Evolutionary conservation across 208 protist genomes (phyloP), one percentile per base, ranked within the genome.

Genomic region (Acanthamoeba healyi): DNA sequence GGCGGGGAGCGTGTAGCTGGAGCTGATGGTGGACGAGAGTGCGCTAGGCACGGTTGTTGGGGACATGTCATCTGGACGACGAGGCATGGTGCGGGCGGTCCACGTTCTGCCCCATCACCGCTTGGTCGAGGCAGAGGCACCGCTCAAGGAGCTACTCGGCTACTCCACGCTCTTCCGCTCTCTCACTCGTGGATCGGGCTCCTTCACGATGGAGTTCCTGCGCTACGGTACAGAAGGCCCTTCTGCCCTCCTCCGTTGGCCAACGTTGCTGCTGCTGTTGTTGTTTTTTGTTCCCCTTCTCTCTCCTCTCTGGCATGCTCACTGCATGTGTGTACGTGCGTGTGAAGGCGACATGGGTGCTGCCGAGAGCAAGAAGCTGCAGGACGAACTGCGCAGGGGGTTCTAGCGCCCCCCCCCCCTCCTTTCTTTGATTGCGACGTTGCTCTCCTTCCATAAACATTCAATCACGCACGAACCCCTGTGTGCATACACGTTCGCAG

Each of bases 81-180:
- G 87, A 74, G 87, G 87, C 19, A 22, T 77, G 32, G 87, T 92
- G 58, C 19, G 40, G 24, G 29, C 29, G 38, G 61, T 92, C 12
- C 38, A 92, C 54, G n/a, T 77, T 2, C 14, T 42, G 19, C n/a
- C 56, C 14, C 24, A 65, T 9, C 87, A 92, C 24, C 36, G 44
- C 5, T 6, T 74, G 7, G 38, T 92, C 36, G 26, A 40, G 14
- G 87, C 87, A 5, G 40, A 77, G 54, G 49, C 36, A 10, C 87
- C 87, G 14, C 38, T 92, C 32, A 92, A 92, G 87, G 87, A 92
- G 61, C 14, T 92, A 2, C 17, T 92, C 15, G 87, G 87, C 49
- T 92, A 92, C 36, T 92, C 87, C 40, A 92, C 87, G 3, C 87
- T 54, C 29, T 74, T 92, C 56, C 87, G 87, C 24, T 92, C 87